phyloP scores from a whole-genome alignment of 2,329 filamentous ascomycete genomes.

The Colletotrichum truncatum region DNA sequence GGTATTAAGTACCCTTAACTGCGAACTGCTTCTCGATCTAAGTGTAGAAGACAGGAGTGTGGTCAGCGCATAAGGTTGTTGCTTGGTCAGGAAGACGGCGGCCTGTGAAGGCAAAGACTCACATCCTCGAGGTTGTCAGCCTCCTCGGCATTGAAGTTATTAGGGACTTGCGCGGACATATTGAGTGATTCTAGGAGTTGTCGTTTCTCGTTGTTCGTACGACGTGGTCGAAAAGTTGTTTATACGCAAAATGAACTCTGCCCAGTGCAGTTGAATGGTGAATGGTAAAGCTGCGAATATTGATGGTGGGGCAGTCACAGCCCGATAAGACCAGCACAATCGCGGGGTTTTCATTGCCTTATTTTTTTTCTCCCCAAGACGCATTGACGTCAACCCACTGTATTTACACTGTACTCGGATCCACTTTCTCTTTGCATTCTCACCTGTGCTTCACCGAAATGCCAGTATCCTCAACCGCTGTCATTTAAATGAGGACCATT shows the following conservation, averaged over 20 bases:
- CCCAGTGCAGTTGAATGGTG: background rate
- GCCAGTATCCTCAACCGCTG: no score
- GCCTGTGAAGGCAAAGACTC: slow-evolving; percentile 39
- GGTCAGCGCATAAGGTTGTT: slow-evolving; percentile 4
- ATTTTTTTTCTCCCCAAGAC: slow-evolving; percentile 5
- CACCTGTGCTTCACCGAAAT: background rate
- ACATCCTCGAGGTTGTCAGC: slow-evolving; percentile 66
- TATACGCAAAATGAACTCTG: background rate
- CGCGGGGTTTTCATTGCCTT: slow-evolving; percentile 5
- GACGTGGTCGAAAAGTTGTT: background rate
- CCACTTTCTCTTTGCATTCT: background rate
- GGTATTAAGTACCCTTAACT: slow-evolving; percentile 76
- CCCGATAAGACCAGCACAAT: slow-evolving; percentile 2
- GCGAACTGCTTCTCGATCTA: slow-evolving; percentile 99
- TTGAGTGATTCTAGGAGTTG: background rate
- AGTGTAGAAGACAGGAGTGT: background rate
- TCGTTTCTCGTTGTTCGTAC: background rate
- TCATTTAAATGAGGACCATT: no score
- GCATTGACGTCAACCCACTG: background rate
- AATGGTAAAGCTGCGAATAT: slow-evolving; percentile 6
- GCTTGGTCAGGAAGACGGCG: background rate
- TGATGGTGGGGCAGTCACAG: slow-evolving; percentile 19
- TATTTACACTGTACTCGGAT: background rate
- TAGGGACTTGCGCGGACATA: slow-evolving; percentile 46
- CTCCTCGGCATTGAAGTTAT: slow-evolving; percentile 68